Percentiles rank a stretch among this genome's conserved stretches.
Conservation (phyloP, 139 green algal genomes). For the Chlamydomonas applanata region DNA sequence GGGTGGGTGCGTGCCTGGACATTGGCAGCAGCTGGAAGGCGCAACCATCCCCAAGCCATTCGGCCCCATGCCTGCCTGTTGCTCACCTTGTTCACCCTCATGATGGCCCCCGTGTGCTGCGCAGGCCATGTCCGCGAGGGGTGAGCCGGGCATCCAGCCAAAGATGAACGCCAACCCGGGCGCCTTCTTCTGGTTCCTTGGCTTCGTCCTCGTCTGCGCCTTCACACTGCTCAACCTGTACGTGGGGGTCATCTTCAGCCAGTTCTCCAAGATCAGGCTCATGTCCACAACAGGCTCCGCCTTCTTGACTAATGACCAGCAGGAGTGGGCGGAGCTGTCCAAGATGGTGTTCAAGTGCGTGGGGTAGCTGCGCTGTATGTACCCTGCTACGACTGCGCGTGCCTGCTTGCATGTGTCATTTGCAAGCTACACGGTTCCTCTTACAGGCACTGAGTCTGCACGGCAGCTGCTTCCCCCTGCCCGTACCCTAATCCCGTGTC, state of each 20-base stretch:
- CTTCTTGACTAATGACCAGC: slow-evolving; percentile 70
- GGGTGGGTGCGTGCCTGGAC: background rate
- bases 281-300: slow-evolving; percentile 63
- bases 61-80: too few relatives aligned
- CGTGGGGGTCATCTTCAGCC: slow-evolving; percentile 79
- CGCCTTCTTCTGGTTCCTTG: slow-evolving; percentile 72
- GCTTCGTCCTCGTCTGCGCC: slow-evolving; percentile 73
- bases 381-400: background rate
- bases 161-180: slow-evolving; percentile 50
- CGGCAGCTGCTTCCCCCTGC: background rate
- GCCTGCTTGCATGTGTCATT: too few relatives aligned
- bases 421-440: background rate
- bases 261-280: slow-evolving; percentile 77
- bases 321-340: slow-evolving; percentile 70
- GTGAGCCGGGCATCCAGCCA: slow-evolving; percentile 57
- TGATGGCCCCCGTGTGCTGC: background rate
- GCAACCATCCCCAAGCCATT: too few relatives aligned
- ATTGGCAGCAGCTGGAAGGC: too few relatives aligned
- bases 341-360: slow-evolving; percentile 67
- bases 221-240: slow-evolving; percentile 88
- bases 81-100: too few relatives aligned
- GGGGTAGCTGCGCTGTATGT: background rate
- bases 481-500: background rate
- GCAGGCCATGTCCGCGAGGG: slow-evolving; percentile 52
- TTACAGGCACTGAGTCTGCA: background rate